These are phyloP conservation scores for Fraxinus xanthoxyloides DNA, from an alignment of 305 asterid species.

Conservation along the genomic window DNA sequence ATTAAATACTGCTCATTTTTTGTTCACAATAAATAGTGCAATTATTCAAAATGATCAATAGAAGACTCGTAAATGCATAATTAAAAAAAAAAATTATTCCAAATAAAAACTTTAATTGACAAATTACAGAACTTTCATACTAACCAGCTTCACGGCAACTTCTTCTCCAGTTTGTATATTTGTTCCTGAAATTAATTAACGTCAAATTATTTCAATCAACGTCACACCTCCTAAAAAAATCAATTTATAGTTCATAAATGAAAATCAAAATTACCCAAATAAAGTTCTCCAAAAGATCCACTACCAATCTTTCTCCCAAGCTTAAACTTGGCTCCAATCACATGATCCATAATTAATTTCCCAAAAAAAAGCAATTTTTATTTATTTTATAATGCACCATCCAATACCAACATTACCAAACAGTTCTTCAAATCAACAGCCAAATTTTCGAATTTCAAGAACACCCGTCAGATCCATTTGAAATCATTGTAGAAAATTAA, in stretches of 20 bases:
- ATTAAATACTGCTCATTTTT: not conserved
- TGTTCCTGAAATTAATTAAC: slow-evolving; percentile 41
- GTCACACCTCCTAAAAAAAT: not conserved
- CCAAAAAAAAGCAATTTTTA: slow-evolving; percentile 15
- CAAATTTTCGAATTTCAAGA: not conserved
- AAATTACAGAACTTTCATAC: slow-evolving; percentile 18
- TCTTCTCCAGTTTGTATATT: slow-evolving; percentile 89
- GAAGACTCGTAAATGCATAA: not conserved
- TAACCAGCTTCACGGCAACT: slow-evolving; percentile 90
- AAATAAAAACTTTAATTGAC: not conserved
- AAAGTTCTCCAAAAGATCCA: slow-evolving; percentile 96
- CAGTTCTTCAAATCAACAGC: slow-evolving; percentile 11
- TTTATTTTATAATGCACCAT: slow-evolving; percentile 20
- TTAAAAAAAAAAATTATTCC: not conserved
- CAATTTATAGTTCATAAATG: not conserved
- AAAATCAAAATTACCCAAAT: slow-evolving; percentile 52
- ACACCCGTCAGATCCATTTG: slow-evolving; percentile 34
- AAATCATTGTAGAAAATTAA: slow-evolving; percentile 4
- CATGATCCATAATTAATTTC: slow-evolving; percentile 67
- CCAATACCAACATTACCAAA: slow-evolving; percentile 11
- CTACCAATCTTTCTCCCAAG: slow-evolving; percentile 92
- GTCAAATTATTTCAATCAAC: slow-evolving; percentile 16
- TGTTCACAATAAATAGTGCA: not conserved
- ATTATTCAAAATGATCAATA: not conserved
- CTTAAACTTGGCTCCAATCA: slow-evolving; percentile 84